A percentile compares a stretch with the other conserved stretches of the same genome.
Evolutionary conservation across 2,329 filamentous ascomycete species (phyloP).

Genomic region (Parastagonospora nodorum): DNA sequence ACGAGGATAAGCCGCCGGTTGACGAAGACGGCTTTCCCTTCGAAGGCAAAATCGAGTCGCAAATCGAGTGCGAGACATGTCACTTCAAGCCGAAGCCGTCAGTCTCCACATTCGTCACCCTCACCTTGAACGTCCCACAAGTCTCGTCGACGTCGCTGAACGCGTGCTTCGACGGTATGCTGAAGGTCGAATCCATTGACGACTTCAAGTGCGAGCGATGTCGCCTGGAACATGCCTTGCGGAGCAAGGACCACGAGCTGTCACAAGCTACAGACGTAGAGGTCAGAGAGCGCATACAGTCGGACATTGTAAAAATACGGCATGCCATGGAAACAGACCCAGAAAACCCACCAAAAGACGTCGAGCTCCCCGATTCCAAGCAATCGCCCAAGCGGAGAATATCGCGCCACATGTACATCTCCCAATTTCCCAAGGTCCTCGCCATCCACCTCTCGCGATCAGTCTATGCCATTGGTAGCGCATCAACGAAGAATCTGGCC

Average conservation of each 20-base stretch:
- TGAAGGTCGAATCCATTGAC: slow-evolving; percentile 95
- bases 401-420: slow-evolving; percentile 84
- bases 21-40: slow-evolving; percentile 81
- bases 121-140: slow-evolving; percentile 91
- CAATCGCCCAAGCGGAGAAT: slow-evolving; percentile 82
- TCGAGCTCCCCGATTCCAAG: slow-evolving; percentile 75
- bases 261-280: slow-evolving; percentile 43
- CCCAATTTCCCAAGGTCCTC: slow-evolving; percentile 84
- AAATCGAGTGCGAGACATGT: slow-evolving; percentile 90
- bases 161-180: slow-evolving; percentile 88
- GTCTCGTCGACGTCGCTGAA: slow-evolving; percentile 77
- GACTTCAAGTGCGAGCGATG: slow-evolving; percentile 97
- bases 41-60: slow-evolving; percentile 90
- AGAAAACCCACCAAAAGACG: slow-evolving; percentile 72
- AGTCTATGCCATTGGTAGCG: slow-evolving; percentile 78
- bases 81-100: slow-evolving; percentile 86
- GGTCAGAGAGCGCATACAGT: slow-evolving; percentile 56
- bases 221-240: slow-evolving; percentile 78
- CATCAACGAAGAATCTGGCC: slow-evolving; percentile 89
- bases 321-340: slow-evolving; percentile 78
- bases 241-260: slow-evolving; percentile 65
- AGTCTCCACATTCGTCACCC: slow-evolving; percentile 83
- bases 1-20: slow-evolving; percentile 13
- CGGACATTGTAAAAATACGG: slow-evolving; percentile 69
- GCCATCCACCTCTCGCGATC: slow-evolving; percentile 92